A percentile compares a stretch with the other conserved stretches of the same genome.
phyloP scores from a whole-genome alignment of 2,329 filamentous ascomycete species.

The Huntiella savannae region DNA sequence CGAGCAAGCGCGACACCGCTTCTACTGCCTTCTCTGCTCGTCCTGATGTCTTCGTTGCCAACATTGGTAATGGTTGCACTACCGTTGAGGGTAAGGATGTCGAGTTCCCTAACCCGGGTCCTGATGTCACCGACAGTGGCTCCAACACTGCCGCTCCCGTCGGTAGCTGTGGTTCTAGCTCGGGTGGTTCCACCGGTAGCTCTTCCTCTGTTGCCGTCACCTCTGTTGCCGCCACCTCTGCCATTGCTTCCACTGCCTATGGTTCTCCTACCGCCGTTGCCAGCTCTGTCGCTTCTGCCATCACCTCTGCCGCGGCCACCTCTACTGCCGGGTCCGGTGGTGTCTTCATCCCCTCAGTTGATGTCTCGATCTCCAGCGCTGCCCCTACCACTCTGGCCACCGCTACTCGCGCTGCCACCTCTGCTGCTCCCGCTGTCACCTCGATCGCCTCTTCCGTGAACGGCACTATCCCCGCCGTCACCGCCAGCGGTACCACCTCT shows the following conservation, averaged over 20 bases:
- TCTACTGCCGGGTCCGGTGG: slow-evolving; percentile 19
- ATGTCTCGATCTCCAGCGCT: slow-evolving; percentile 6
- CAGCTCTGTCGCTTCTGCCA: slow-evolving; percentile 12
- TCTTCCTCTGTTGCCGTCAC: slow-evolving; percentile 11
- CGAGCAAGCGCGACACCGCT: slow-evolving; percentile 13
- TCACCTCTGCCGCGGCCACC: slow-evolving; percentile 15
- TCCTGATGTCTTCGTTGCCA: slow-evolving; percentile 53
- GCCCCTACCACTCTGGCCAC: slow-evolving; percentile 15
- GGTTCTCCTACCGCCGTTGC: slow-evolving; percentile 12
- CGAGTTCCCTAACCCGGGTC: slow-evolving; percentile 46
- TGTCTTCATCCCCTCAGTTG: slow-evolving; percentile 21
- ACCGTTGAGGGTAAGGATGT: slow-evolving; percentile 39
- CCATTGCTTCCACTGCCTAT: slow-evolving; percentile 14
- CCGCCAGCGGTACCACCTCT: slow-evolving; percentile 15
- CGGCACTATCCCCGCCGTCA: slow-evolving; percentile 12
- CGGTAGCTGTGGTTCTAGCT: slow-evolving; percentile 19
- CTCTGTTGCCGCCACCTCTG: neutral
- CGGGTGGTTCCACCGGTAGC: slow-evolving; percentile 12
- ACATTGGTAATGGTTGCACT: slow-evolving; percentile 40
- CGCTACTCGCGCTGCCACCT: slow-evolving; percentile 10
- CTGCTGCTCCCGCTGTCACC: slow-evolving; percentile 20
- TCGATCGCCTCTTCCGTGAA: slow-evolving; percentile 16
- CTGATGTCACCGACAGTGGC: slow-evolving; percentile 26
- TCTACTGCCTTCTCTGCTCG: slow-evolving; percentile 30
- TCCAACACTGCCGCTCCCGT: slow-evolving; percentile 20